Evolutionary conservation across 1,284 basidiomycete genomes (phyloP), one percentile per base, ranked within the genome.

Genomic region (Ganoderma sp.): DNA sequence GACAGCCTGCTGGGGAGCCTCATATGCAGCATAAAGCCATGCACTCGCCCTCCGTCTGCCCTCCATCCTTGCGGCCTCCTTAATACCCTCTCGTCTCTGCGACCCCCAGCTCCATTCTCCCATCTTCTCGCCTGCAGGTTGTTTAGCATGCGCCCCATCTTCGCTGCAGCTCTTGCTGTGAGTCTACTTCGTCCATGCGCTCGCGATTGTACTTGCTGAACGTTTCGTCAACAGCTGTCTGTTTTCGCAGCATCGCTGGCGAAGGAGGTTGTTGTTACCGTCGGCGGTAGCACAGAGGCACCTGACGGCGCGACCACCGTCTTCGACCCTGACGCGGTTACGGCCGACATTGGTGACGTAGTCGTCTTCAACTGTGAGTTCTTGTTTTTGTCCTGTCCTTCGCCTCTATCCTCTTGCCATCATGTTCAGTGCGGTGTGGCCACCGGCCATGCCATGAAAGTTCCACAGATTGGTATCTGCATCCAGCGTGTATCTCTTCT

Each of bases 281-380:
- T 87, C 54, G 85, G 84, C 19, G 81, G 79, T 6, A 86, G 84
- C 75, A 82, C 80, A 52, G 12, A 28, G 48, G 22, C 14, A 83
- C 84, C 22, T 9, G 74, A 73, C 61, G 80, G 86, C 68, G 78
- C 80, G 22, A 81, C 78, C 39, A 76, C 77, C 8, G 83, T 85
- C 17, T 88, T 88, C 76, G 72, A 79, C 37, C 87, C 87, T 8
- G 79, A 82, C 52, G 77, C 74, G 52, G 79, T 88, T n/a, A 74
- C 66, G n/a, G 88, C 86, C 17, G 63, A 73, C 12, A 67, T 80
- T 43, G 84, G 84, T 39, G 87, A 89, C 73, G 78, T 79, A 19
- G 82, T 89, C 67, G 43, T 82, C 60, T 89, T 89, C 82, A 88
- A 87, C 74, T 88, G 87, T 87, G 72, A 68, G 75, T 71, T n/a